phyloP scores from a whole-genome alignment of 345 rosid species.

The Eucalyptus cloeziana region DNA sequence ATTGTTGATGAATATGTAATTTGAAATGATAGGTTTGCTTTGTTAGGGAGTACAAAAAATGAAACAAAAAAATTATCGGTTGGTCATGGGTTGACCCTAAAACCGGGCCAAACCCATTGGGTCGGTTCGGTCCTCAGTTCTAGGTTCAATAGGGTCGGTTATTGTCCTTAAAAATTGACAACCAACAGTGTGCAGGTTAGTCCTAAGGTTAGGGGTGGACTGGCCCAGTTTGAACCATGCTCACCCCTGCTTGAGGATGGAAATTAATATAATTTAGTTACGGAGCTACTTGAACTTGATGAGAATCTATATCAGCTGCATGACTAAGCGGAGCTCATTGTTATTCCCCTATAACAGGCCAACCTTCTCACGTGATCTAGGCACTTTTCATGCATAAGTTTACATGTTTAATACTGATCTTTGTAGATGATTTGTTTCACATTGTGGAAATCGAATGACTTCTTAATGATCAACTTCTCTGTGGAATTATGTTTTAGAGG shows the following conservation, averaged over 20 bases:
- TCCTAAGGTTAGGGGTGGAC: no score
- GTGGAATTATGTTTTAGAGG: conserved; percentile 14
- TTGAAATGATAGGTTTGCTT: no score
- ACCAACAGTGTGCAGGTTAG: no score
- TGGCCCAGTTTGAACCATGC: no score
- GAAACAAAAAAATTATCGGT: no score
- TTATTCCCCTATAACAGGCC: not conserved
- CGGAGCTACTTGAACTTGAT: not conserved
- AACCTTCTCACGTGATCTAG: not conserved
- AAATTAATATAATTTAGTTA: not conserved
- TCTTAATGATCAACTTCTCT: not conserved
- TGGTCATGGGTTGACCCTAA: no score
- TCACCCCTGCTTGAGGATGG: not conserved
- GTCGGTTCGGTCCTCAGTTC: no score
- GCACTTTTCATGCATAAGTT: not conserved
- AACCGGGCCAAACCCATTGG: no score
- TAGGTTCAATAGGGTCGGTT: no score
- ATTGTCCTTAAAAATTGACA: no score
- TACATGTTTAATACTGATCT: not conserved
- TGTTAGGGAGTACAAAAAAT: no score
- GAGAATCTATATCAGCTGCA: not conserved
- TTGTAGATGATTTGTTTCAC: not conserved
- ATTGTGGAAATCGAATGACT: not conserved
- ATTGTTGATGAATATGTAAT: no score
- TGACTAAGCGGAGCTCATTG: not conserved